Base-by-base conservation (phyloP, 345 rosid species). In the Hevea brasiliensis region DNA sequence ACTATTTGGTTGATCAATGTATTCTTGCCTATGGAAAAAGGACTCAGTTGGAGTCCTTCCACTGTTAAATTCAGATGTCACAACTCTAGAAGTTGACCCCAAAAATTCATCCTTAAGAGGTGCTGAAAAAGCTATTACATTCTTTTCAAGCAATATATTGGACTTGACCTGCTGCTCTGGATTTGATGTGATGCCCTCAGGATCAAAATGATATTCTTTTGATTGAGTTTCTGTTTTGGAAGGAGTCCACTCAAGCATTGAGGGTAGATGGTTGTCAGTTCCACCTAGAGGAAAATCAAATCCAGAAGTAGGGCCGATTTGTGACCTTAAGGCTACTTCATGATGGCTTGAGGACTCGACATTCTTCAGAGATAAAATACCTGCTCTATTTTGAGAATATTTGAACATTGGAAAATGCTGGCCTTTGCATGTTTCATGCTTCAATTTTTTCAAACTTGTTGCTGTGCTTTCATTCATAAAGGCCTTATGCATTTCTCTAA, bases 31-130 rank as follows among this genome's bases (percentile, higher is more conserved):
- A 57, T 65, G 17, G 48, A 81, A 32, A 76, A 83, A 73, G 29
- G 76, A 64, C 47, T 68, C 75, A 23, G 41, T 42, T 24, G 77
- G 74, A 44, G 79, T 65, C 70, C 76, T 74, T 73, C 68, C 69
- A 13, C 68, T 58, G 29, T 75, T 37, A 72, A 35, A 57, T 67
- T 76, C 75, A 58, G 68, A 57, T 15, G 76, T 80, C 68, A 83
- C 78, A 84, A 65, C 21, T 78, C 79, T 81, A 61, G 88, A 86
- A 79, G 83, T 82, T 42, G 89, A 79, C 32, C 84, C 87, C 9
- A 71, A 74, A 72, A 41, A 14, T 42, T 81, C 76, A 41, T 65
- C 77, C 54, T 76, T 55, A 15, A 70, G 70, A 77, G 73, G 72
- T 40, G 50, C 45, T 12, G 84, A 84, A 71, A 77, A 67, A 45